Evolutionary conservation across 805 yeast genomes (phyloP).

Genomic region (Kuraishia molischiana): DNA sequence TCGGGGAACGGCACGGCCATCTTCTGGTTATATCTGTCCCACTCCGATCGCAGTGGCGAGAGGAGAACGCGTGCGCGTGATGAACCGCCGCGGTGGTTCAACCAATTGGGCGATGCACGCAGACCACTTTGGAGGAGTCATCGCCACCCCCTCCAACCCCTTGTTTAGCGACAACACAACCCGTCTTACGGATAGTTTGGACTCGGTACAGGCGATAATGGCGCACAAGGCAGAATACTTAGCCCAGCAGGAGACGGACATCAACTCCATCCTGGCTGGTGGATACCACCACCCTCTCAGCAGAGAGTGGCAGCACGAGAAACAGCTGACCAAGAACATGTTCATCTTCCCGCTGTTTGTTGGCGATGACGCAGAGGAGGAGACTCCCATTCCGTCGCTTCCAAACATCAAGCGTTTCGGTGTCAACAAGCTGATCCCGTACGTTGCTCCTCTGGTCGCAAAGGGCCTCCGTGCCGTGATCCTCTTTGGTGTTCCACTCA

Average conservation of each 20-base stretch:
- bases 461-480: slow-evolving; percentile 85
- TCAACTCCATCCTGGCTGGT: slow-evolving; percentile 79
- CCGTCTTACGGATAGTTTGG: too few relatives aligned
- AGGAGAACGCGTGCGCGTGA: too few relatives aligned
- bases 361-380: slow-evolving; percentile 75
- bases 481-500: slow-evolving; percentile 83
- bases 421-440: slow-evolving; percentile 64
- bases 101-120: too few relatives aligned
- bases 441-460: slow-evolving; percentile 54
- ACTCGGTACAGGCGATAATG: too few relatives aligned
- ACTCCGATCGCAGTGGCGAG: too few relatives aligned
- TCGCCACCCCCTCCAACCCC: too few relatives aligned
- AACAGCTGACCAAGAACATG: slow-evolving; percentile 78
- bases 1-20: slow-evolving; percentile 37
- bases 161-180: too few relatives aligned
- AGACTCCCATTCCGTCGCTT: slow-evolving; percentile 58
- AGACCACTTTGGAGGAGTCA: too few relatives aligned
- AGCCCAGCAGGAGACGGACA: slow-evolving; percentile 43
- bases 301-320: slow-evolving; percentile 86
- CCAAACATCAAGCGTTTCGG: slow-evolving; percentile 91
- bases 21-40: too few relatives aligned
- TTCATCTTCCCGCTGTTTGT: slow-evolving; percentile 89
- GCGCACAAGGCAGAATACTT: slow-evolving; percentile 66
- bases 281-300: slow-evolving; percentile 88
- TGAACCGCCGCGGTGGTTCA: too few relatives aligned